These are phyloP conservation scores for Priceomyces fermenticarens DNA, from an alignment of 805 yeast species.

Conservation along the genomic window DNA sequence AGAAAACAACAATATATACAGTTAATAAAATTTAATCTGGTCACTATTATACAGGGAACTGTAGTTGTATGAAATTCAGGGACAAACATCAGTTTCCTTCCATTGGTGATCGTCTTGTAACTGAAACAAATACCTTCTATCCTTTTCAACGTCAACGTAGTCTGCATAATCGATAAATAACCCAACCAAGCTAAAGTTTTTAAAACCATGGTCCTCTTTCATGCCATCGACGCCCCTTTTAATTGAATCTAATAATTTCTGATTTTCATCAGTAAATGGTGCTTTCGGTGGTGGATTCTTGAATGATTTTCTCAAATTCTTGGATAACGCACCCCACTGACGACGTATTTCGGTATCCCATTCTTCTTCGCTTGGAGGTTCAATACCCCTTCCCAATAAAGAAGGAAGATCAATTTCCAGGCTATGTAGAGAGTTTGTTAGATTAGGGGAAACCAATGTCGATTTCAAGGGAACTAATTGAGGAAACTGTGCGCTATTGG, in stretches of 20 bases:
- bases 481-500: background rate
- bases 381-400: slow-evolving; percentile 18
- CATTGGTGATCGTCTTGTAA: slow-evolving; percentile 60
- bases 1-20: too few species aligned
- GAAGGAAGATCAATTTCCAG: background rate
- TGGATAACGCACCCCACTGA: slow-evolving; percentile 61
- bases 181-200: slow-evolving; percentile 67
- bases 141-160: slow-evolving; percentile 57
- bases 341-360: slow-evolving; percentile 65
- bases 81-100: slow-evolving; percentile 78
- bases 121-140: slow-evolving; percentile 51
- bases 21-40: too few species aligned
- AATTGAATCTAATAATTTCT: slow-evolving; percentile 63
- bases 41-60: too few species aligned
- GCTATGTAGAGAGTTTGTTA: slow-evolving; percentile 8
- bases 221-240: slow-evolving; percentile 82
- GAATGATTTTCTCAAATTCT: slow-evolving; percentile 60
- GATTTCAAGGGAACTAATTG: slow-evolving; percentile 4
- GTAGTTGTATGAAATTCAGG: slow-evolving; percentile 31
- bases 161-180: slow-evolving; percentile 72
- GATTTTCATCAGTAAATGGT: slow-evolving; percentile 50
- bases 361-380: slow-evolving; percentile 56
- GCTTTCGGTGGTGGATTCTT: slow-evolving; percentile 74
- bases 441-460: slow-evolving; percentile 20
- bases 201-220: slow-evolving; percentile 57